These are phyloP conservation scores for Halteria grandinella DNA, from an alignment of 73 alveolate species.

Conservation along the genomic window DNA sequence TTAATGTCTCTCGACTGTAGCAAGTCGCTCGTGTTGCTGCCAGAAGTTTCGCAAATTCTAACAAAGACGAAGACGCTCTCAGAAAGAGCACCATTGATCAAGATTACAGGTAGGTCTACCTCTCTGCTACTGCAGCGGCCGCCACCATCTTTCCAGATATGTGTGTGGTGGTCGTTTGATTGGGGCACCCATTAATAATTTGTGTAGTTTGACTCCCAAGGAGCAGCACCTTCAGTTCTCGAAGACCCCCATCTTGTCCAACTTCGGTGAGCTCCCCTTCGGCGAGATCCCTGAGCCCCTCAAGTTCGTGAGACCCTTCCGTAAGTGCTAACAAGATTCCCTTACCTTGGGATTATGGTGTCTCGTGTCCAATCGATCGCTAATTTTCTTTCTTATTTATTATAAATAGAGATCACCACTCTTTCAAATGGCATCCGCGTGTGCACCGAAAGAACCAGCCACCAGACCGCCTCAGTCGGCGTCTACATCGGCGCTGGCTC, in stretches of 20 bases:
- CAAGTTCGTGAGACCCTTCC: conserved; percentile 83
- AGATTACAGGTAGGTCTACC: conserved; percentile 34
- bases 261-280: conserved; percentile 50
- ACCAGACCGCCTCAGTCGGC: conserved; percentile 57
- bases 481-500: conserved; percentile 87
- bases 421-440: conserved; percentile 72
- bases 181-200: conserved; percentile 7
- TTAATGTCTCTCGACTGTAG: background rate
- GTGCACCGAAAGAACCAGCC: conserved; percentile 55
- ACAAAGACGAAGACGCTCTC: conserved; percentile 35
- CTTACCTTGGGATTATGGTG: conserved; percentile 24
- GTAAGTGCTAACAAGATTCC: conserved; percentile 51
- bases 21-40: conserved; percentile 1
- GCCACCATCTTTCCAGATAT: no score
- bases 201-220: conserved; percentile 33
- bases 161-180: no score
- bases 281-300: conserved; percentile 92
- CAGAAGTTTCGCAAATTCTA: conserved; percentile 39
- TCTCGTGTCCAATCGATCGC: no score
- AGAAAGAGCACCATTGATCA: conserved; percentile 24
- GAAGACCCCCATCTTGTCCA: background rate
- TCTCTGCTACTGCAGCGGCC: background rate
- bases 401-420: conserved; percentile 64
- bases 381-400: conserved; percentile 44
- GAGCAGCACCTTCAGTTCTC: conserved; percentile 26